Percentiles rank a stretch among this genome's conserved stretches.
Evolutionary conservation across 2,329 filamentous ascomycete genomes (phyloP).

Genomic region (Botryosphaeria agaves): DNA sequence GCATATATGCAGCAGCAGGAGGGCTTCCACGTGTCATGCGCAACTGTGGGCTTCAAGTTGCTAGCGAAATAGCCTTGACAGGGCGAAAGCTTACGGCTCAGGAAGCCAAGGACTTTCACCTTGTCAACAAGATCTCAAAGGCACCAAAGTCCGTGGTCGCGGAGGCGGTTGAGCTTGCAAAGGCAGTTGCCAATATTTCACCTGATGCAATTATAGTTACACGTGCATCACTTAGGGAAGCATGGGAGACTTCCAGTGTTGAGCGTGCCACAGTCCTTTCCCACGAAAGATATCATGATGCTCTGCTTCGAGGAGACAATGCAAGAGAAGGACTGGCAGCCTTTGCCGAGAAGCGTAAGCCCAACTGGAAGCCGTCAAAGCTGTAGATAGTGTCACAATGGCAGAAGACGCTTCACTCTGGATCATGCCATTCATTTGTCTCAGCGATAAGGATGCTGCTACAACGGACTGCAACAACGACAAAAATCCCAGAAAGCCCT

Average conservation of each 20-base stretch:
- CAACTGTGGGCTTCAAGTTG: slow-evolving; percentile 46
- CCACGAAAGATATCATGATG: too few relatives aligned
- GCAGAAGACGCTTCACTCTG: too few relatives aligned
- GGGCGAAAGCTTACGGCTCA: slow-evolving; percentile 27
- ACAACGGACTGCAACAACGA: too few relatives aligned
- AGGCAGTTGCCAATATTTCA: slow-evolving; percentile 99
- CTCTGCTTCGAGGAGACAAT: too few relatives aligned
- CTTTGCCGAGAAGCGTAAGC: slow-evolving; percentile 87
- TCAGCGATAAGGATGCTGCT: too few relatives aligned
- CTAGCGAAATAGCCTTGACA: slow-evolving; percentile 54
- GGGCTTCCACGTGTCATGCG: slow-evolving; percentile 77
- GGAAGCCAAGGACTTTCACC: slow-evolving; percentile 24
- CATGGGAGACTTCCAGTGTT: slow-evolving; percentile 77
- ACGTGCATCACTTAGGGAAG: slow-evolving; percentile 89
- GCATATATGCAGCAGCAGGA: slow-evolving; percentile 79
- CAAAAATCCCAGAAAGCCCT: too few relatives aligned
- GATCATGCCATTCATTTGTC: too few relatives aligned
- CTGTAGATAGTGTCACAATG: too few relatives aligned
- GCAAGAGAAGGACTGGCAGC: slow-evolving; percentile 78
- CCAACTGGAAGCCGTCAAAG: too few relatives aligned
- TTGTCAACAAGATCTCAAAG: slow-evolving; percentile 19
- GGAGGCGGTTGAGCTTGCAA: slow-evolving; percentile 70
- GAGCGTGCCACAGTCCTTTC: background rate
- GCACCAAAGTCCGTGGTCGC: slow-evolving; percentile 62
- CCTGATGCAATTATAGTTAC: too few relatives aligned